These are phyloP conservation scores for Carex arenaria DNA, from an alignment of 202 grass and related monocot species.

Conservation along the genomic window DNA sequence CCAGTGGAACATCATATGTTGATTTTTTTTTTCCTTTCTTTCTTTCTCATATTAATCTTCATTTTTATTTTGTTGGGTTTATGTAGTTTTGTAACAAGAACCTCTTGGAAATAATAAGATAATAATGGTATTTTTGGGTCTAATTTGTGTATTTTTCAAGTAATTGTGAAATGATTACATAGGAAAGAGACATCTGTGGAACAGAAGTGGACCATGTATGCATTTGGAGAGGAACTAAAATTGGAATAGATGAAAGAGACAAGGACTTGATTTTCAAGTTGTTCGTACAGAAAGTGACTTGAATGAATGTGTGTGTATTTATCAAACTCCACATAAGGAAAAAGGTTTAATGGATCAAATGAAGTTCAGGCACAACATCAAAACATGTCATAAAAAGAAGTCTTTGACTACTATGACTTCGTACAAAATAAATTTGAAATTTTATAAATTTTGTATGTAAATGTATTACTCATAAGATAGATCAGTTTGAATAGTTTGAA, in stretches of 20 bases:
- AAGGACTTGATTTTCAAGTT: constrained; percentile 5
- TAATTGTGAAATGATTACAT: neutral
- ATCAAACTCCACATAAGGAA: neutral
- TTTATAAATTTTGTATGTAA: too few relatives aligned
- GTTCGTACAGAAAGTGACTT: constrained; percentile 1
- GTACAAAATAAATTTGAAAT: too few relatives aligned
- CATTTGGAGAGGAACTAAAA: constrained; percentile 9
- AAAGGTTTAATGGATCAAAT: neutral
- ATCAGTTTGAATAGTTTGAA: too few relatives aligned
- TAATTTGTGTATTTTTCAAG: neutral
- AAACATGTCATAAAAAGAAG: neutral
- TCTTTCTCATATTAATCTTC: neutral
- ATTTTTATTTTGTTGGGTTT: neutral
- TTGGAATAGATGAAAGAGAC: constrained; percentile 2
- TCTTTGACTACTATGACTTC: too few relatives aligned
- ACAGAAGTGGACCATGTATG: neutral
- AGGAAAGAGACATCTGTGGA: constrained; percentile 9
- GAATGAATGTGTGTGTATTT: neutral
- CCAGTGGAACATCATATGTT: neutral
- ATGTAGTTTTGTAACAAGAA: neutral
- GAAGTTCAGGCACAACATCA: neutral
- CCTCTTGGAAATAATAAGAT: neutral
- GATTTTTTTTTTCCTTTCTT: neutral
- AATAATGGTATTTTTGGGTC: neutral
- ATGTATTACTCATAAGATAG: too few relatives aligned